Percentiles rank a stretch among this genome's conserved stretches.
phyloP scores from a whole-genome alignment of 768 basidiomycete species.

The Peribolospora kevripleyi region DNA sequence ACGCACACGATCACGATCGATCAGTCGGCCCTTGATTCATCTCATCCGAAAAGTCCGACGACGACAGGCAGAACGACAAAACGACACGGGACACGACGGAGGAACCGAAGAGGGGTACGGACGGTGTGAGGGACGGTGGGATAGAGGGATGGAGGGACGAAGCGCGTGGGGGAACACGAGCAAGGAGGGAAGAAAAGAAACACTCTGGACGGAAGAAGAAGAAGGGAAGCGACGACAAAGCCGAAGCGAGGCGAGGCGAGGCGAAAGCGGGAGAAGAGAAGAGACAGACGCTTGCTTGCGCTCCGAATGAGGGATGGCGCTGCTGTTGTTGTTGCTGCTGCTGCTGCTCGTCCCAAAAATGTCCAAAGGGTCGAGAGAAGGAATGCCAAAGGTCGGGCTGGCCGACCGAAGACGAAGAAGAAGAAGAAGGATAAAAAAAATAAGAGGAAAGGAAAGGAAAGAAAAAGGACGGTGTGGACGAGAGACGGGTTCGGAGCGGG shows the following conservation, averaged over 20 bases:
- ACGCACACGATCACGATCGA: not conserved
- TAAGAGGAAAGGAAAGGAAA: no score
- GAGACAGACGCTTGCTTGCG: no score
- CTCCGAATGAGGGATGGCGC: no score
- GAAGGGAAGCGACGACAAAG: not conserved
- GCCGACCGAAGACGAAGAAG: not conserved
- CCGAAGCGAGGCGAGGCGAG: not conserved
- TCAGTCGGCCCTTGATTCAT: not conserved
- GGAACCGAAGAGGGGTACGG: no score
- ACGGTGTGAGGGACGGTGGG: no score
- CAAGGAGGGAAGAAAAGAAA: not conserved
- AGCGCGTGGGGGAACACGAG: not conserved
- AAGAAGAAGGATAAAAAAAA: not conserved
- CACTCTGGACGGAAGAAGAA: not conserved
- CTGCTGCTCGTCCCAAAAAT: no score
- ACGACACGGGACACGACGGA: no score
- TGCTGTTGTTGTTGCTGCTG: no score
- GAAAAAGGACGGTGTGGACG: no score
- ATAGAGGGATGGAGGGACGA: constrained; percentile 26
- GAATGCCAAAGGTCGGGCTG: constrained; percentile 9
- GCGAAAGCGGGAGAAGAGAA: not conserved
- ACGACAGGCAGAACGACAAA: not conserved
- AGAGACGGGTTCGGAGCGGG: no score
- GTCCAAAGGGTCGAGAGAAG: not conserved
- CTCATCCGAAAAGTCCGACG: not conserved